Percentiles rank a stretch among this genome's conserved stretches.
These are phyloP conservation scores for Macrocystidia cucumis DNA, from an alignment of 1,284 basidiomycete species.

Conservation along the genomic window DNA sequence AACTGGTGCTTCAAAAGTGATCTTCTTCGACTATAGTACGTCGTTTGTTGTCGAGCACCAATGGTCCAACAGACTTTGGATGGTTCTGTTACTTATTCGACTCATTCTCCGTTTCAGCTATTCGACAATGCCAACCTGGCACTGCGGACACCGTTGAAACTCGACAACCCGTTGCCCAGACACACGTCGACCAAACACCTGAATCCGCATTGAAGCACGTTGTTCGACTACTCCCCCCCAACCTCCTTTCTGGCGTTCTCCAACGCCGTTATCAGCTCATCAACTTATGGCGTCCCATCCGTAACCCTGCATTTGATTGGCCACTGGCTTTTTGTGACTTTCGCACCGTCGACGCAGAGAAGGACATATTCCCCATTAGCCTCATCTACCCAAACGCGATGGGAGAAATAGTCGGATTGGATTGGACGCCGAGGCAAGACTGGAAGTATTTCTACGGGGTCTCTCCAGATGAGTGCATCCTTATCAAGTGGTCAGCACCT, in stretches of 20 bases:
- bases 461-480: constrained; percentile 52
- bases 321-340: constrained; percentile 61
- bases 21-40: constrained; percentile 50
- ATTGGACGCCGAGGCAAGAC: constrained; percentile 41
- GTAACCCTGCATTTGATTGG: constrained; percentile 42
- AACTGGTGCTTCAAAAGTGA: constrained; percentile 42
- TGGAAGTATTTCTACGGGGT: constrained; percentile 64
- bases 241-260: constrained; percentile 36
- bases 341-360: constrained; percentile 38
- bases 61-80: too few relatives aligned
- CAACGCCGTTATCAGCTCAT: constrained; percentile 58
- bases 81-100: too few relatives aligned
- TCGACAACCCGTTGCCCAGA: constrained; percentile 38
- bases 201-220: constrained; percentile 41
- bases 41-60: too few relatives aligned
- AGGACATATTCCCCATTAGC: constrained; percentile 42
- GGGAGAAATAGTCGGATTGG: constrained; percentile 52
- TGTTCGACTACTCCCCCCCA: constrained; percentile 38
- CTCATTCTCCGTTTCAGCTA: too few relatives aligned
- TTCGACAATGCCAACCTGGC: constrained; percentile 19
- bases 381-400: constrained; percentile 45
- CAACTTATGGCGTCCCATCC: constrained; percentile 67
- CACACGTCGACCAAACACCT: constrained; percentile 55
- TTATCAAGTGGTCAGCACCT: constrained; percentile 61
- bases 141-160: constrained; percentile 23